Conservation (phyloP, 495 filamentous ascomycete genomes). For the Evernia prunastri region DNA sequence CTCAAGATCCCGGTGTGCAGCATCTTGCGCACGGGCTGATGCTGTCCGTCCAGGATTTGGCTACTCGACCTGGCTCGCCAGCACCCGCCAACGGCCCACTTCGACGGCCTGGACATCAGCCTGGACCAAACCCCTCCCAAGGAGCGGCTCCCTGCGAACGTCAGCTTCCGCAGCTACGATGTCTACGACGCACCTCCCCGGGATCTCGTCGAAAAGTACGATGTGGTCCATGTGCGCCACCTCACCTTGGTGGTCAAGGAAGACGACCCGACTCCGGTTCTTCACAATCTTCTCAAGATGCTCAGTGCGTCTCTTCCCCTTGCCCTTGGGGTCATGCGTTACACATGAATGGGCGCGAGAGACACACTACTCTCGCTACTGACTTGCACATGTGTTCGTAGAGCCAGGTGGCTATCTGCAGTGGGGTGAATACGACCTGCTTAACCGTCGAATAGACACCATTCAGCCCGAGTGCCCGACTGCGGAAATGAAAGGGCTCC, state of each 20-base stretch:
- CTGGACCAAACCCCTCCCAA: slow-evolving; percentile 2
- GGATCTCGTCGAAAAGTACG: slow-evolving; percentile 31
- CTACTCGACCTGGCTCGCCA: slow-evolving; percentile 5
- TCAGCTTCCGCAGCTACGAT: slow-evolving; percentile 1
- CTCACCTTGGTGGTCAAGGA: slow-evolving; percentile 30
- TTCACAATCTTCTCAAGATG: not conserved
- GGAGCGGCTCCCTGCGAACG: slow-evolving; percentile 5
- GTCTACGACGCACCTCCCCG: slow-evolving; percentile 10
- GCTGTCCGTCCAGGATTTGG: not conserved
- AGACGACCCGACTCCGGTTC: slow-evolving; percentile 3
- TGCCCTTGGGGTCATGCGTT: no score
- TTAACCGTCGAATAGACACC: no score
- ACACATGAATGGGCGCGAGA: no score
- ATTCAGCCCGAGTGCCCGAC: no score
- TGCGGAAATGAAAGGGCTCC: no score
- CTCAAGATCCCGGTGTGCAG: no score
- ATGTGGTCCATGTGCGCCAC: slow-evolving; percentile 34
- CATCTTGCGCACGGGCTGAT: not conserved
- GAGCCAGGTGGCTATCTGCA: no score
- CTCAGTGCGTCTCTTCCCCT: no score
- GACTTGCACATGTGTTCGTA: no score
- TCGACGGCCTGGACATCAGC: slow-evolving; percentile 17
- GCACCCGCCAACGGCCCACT: not conserved
- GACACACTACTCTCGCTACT: no score
- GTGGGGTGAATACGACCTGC: no score